Base-by-base conservation (phyloP, 768 basidiomycete species). In the Glaciozyma antarctica region DNA sequence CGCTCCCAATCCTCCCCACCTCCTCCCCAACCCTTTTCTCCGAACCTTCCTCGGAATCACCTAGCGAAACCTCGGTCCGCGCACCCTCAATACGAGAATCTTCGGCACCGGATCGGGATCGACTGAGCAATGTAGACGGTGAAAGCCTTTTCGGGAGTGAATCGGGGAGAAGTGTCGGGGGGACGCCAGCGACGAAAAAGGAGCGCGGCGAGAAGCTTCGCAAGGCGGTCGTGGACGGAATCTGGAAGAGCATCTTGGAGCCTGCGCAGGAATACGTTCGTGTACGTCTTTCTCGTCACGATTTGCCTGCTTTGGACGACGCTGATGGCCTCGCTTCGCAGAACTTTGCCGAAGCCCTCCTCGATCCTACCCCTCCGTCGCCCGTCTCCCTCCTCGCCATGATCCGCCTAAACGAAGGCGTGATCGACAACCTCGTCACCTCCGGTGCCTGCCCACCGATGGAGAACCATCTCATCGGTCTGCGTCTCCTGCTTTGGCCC, bases 231-330 rank as follows among this genome's bases (percentile, higher is more conserved):
- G 77, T 86, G 38, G 83, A 85, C 71, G 78, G 78, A 2, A 79
- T 89, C 16, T 99, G 93, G 92, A 94, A 91, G 76, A 87, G 89
- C 73, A 83, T 95, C 48, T 84, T 95, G 77, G 93, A 94, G 69
- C 90, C 95, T 1, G 87, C 88, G 7, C 77, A 94, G 64, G 87
- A 89, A 61, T 95, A 94, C 74, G 84, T 83, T 69, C 84, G 38
- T 10, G 69, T 70, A 24, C 24, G 65, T 12, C 38, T 41, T 41
- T 34, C 6, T 58, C 38, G 12, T 24, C 34, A 19, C n/a, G n/a
- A 26, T 6, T 24, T 2, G 19, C 24, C 10, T 10, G 49, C 9
- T 7, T 0, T 2, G 49, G 2, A 5, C 51, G 58, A 49, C 16
- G 53, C 28, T 32, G 28, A 34, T 7, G 26, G 3, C n/a, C 47